Base-by-base conservation (phyloP, 495 filamentous ascomycete genomes). In the Penicillium simplicissimum region DNA sequence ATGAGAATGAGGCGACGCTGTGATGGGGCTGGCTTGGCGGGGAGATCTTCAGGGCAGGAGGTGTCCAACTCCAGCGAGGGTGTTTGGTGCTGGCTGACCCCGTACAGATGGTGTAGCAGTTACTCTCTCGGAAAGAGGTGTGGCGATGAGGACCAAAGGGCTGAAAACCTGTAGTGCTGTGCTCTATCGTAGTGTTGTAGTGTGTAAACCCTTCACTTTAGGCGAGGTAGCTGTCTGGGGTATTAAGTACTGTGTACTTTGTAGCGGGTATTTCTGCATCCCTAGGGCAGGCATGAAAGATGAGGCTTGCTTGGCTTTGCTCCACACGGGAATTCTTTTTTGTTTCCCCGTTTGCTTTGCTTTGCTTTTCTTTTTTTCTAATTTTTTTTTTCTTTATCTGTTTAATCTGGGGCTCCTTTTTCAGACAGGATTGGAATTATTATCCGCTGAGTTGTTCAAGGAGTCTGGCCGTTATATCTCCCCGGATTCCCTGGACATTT, bases 1-100 rank as follows among this genome's bases (percentile, higher is more conserved):
- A 67, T 69, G 61, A 23, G 42, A 45, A 17, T 45, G 42, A 65
- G 67, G 61, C 67, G 64, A 17, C 21, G 17, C 62, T 61, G 61
- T 61, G 61, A 56, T 63, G 35, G 40, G 64, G 28, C 58, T 64
- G 19, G 14, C 42, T 45, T 66, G 64, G 64, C 64, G 47, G 35
- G 53, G 35, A 42, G 56, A 66, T 58, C 57, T 37, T 35, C 35
- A 40, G 23, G 40, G 57, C 42, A 15, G 38, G 45, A 49, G 19
- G 14, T 17, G 25, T 3, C 13, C 14, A 25, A 23, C 45, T 60
- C 56, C 37, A 49, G 43, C 42, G 28, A 49, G 57, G 34, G 55
- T 57, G 51, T 54, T 61, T 28, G 38, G n/a, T n/a, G n/a, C n/a
- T n/a, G 7, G 53, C 28, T 28, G 25, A 28, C 25, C 25, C 25